Conservation (phyloP, 2,329 filamentous ascomycete genomes). For the Tetracladium maxilliforme region DNA sequence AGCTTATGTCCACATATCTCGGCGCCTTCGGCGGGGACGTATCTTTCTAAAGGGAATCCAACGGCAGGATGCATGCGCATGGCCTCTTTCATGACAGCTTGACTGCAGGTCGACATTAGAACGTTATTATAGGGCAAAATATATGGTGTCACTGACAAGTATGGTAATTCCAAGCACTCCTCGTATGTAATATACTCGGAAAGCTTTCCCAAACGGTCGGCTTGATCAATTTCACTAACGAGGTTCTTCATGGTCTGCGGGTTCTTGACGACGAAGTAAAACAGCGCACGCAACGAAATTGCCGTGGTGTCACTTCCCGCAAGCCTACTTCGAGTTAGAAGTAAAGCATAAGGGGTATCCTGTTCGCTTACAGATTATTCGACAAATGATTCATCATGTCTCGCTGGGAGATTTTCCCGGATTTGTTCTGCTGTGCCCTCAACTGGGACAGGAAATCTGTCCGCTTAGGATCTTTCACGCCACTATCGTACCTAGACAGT, state of each 20-base stretch:
- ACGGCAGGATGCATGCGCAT: slow-evolving; percentile 24
- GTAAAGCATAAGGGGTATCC: no score
- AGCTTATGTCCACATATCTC: slow-evolving; percentile 6
- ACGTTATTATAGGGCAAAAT: no score
- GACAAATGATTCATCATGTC: slow-evolving; percentile 3
- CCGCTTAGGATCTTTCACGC: slow-evolving; percentile 1
- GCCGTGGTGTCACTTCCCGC: slow-evolving; percentile 24
- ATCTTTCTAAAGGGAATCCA: slow-evolving; percentile 21
- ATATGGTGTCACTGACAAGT: no score
- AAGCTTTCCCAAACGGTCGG: slow-evolving; percentile 3
- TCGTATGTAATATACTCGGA: slow-evolving; percentile 1
- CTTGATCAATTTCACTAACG: slow-evolving; percentile 15
- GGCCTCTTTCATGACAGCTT: slow-evolving; percentile 25
- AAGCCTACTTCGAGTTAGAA: slow-evolving; percentile 2
- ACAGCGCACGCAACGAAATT: slow-evolving; percentile 19
- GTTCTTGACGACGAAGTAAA: slow-evolving; percentile 20
- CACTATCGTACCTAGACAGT: slow-evolving; percentile 2
- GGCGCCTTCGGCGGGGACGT: slow-evolving; percentile 17
- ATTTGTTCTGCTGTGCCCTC: slow-evolving; percentile 3
- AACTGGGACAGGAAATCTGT: slow-evolving; percentile 3
- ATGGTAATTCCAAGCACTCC: no score
- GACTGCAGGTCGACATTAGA: no score
- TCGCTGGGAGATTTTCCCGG: slow-evolving; percentile 4
- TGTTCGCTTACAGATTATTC: slow-evolving; percentile 9
- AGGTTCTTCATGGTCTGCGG: slow-evolving; percentile 14